Percentiles rank a stretch among this genome's conserved stretches.
phyloP scores from a whole-genome alignment of 345 rosid species.

The Bruguiera parviflora region DNA sequence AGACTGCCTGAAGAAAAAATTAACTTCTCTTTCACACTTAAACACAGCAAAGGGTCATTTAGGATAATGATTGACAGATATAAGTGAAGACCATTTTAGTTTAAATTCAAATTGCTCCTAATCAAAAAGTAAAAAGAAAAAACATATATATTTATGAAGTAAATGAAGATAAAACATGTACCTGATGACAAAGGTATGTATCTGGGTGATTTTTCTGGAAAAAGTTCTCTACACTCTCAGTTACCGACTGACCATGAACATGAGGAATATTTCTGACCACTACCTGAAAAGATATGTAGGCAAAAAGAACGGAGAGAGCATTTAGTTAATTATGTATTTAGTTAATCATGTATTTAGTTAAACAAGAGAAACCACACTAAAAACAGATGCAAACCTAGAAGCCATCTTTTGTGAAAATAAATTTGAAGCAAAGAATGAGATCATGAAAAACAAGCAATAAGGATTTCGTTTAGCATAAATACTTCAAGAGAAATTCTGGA shows the following conservation, averaged over 20 bases:
- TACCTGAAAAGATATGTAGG: constrained; percentile 47
- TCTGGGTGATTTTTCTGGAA: constrained; percentile 80
- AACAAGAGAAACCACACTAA: neutral
- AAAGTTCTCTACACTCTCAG: constrained; percentile 70
- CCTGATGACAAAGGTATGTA: constrained; percentile 91
- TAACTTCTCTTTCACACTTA: neutral
- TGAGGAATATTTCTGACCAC: constrained; percentile 83
- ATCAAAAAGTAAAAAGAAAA: neutral
- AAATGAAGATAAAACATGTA: constrained; percentile 11
- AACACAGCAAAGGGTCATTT: too few relatives aligned
- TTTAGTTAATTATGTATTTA: neutral
- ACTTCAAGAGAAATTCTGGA: neutral
- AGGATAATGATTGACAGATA: too few relatives aligned
- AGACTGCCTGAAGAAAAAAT: constrained; percentile 60
- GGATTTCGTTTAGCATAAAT: neutral
- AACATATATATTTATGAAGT: neutral
- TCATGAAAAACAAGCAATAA: neutral
- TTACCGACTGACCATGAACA: constrained; percentile 47
- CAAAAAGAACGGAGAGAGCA: neutral
- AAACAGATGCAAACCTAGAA: neutral
- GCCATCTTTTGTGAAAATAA: neutral
- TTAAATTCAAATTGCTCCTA: too few relatives aligned
- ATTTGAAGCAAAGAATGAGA: neutral
- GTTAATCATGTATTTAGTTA: neutral
- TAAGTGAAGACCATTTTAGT: too few relatives aligned